Conservation (phyloP, 345 rosid species). For the Salix dunnii region DNA sequence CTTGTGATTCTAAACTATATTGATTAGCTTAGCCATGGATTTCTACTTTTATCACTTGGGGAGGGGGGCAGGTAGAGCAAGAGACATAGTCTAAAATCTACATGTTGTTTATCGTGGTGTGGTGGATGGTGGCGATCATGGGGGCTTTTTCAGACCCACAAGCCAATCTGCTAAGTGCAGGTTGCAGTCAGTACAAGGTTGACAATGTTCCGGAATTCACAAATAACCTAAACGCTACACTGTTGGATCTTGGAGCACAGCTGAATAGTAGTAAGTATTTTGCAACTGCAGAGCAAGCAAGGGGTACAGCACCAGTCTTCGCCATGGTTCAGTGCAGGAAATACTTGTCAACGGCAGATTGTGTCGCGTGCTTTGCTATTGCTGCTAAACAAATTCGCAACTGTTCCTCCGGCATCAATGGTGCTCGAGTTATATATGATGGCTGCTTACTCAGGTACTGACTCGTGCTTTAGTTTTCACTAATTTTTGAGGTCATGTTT, state of each 20-base stretch:
- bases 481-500: too few relatives aligned
- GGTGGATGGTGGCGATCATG: too few relatives aligned
- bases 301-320: slow-evolving; percentile 21
- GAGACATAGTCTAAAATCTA: too few relatives aligned
- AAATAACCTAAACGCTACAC: slow-evolving; percentile 25
- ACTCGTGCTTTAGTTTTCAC: neutral
- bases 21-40: too few relatives aligned
- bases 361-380: slow-evolving; percentile 29
- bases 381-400: slow-evolving; percentile 25
- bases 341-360: slow-evolving; percentile 31
- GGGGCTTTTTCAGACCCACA: too few relatives aligned
- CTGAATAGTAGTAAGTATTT: slow-evolving; percentile 13
- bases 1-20: too few relatives aligned
- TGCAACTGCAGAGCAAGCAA: slow-evolving; percentile 30
- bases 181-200: slow-evolving; percentile 3
- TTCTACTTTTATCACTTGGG: too few relatives aligned
- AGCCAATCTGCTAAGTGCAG: neutral
- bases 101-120: too few relatives aligned
- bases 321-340: slow-evolving; percentile 40
- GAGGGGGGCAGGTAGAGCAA: too few relatives aligned
- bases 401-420: slow-evolving; percentile 28
- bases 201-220: slow-evolving; percentile 12
- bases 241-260: slow-evolving; percentile 7
- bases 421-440: slow-evolving; percentile 39
- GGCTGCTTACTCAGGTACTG: slow-evolving; percentile 41